Conservation (phyloP, 495 filamentous ascomycete species). For the Podospora pseudopauciseta region DNA sequence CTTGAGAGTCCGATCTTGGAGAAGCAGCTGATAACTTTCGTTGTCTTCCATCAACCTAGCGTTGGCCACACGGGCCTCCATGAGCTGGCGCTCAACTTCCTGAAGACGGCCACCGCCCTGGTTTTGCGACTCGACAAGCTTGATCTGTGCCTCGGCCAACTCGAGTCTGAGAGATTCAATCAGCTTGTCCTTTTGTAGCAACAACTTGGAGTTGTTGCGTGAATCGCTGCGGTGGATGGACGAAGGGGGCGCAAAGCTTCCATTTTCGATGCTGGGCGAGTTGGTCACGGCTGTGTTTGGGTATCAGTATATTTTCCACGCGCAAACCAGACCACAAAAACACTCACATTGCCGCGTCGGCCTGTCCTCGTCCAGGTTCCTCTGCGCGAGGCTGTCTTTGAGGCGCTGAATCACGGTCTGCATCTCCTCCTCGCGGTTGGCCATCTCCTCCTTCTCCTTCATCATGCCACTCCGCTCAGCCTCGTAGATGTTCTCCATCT, state of each 20-base stretch:
- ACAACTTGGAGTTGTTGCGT: conserved; percentile 77
- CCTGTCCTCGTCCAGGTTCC: conserved; percentile 61
- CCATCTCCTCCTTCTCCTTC: conserved; percentile 86
- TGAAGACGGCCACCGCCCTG: conserved; percentile 77
- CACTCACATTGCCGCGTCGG: conserved; percentile 67
- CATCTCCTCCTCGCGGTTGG: conserved; percentile 80
- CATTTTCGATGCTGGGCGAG: conserved; percentile 55
- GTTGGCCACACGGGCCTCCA: conserved; percentile 90
- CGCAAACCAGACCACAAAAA: background rate
- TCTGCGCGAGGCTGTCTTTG: conserved; percentile 80
- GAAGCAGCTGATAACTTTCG: conserved; percentile 91
- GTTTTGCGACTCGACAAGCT: conserved; percentile 91
- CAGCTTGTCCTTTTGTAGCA: conserved; percentile 91
- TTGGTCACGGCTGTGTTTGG: conserved; percentile 46
- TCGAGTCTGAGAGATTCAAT: conserved; percentile 91
- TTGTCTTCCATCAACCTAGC: conserved; percentile 97
- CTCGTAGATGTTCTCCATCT: conserved; percentile 87
- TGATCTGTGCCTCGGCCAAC: conserved; percentile 91
- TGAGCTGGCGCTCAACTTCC: conserved; percentile 80
- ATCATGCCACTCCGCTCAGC: conserved; percentile 80
- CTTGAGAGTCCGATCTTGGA: conserved; percentile 89
- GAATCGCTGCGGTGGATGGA: conserved; percentile 76
- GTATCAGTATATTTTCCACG: conserved; percentile 9
- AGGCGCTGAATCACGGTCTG: conserved; percentile 81
- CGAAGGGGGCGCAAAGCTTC: conserved; percentile 84